Percentiles rank a stretch among this genome's conserved stretches.
phyloP scores from a whole-genome alignment of 1,284 basidiomycete species.

The Lentinula novae-zelandiae region DNA sequence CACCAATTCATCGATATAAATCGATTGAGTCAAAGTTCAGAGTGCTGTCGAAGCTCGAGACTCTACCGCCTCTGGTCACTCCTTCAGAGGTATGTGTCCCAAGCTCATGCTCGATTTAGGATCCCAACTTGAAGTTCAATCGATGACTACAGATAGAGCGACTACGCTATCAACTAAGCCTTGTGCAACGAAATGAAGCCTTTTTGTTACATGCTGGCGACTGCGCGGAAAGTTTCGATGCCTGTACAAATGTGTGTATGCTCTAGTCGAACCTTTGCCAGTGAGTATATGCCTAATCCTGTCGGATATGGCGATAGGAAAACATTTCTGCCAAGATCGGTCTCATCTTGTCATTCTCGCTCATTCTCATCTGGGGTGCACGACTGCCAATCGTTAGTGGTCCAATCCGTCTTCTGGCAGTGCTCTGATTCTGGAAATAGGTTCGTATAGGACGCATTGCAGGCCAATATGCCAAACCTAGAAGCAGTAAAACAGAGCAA shows the following conservation, averaged over 20 bases:
- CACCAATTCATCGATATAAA: constrained; percentile 11
- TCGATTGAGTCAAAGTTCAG: constrained; percentile 29
- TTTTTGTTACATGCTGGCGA: constrained; percentile 97
- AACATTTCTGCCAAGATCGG: constrained; percentile 95
- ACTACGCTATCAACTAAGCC: constrained; percentile 73
- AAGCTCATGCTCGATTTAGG: constrained; percentile 7
- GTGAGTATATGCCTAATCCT: neutral
- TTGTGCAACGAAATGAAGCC: constrained; percentile 84
- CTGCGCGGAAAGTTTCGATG: constrained; percentile 93
- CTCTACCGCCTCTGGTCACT: constrained; percentile 84
- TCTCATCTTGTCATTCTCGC: constrained; percentile 90
- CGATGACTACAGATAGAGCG: constrained; percentile 69
- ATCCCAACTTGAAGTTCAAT: neutral
- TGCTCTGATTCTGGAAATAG: constrained; percentile 28
- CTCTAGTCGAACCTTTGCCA: neutral
- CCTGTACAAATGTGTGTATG: constrained; percentile 74
- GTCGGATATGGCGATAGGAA: constrained; percentile 45
- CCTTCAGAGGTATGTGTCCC: constrained; percentile 70
- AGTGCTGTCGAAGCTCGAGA: constrained; percentile 72
- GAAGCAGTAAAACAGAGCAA: constrained; percentile 84
- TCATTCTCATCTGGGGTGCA: constrained; percentile 93
- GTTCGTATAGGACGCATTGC: constrained; percentile 90
- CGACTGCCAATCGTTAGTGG: constrained; percentile 78
- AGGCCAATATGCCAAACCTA: constrained; percentile 95
- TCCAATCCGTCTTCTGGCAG: neutral